These are phyloP conservation scores for Agrocybe pediades DNA, from an alignment of 768 basidiomycete species.

Conservation along the genomic window DNA sequence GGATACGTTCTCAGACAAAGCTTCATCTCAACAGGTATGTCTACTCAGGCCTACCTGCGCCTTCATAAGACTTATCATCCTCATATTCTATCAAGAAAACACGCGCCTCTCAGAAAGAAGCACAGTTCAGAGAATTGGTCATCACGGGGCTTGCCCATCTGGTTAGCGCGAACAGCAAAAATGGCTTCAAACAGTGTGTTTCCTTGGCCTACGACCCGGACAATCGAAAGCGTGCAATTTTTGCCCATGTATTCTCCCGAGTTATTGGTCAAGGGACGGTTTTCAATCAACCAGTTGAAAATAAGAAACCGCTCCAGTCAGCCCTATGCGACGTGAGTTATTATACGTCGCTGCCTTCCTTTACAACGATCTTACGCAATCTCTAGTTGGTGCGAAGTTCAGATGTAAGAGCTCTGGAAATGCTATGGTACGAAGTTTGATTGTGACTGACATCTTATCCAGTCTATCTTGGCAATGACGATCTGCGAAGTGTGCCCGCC, in stretches of 20 bases:
- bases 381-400: slow-evolving; percentile 72
- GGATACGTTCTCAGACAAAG: slow-evolving; percentile 52
- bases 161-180: slow-evolving; percentile 82
- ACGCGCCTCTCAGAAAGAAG: slow-evolving; percentile 49
- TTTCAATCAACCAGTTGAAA: slow-evolving; percentile 63
- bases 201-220: slow-evolving; percentile 77
- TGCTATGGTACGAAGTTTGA: not conserved
- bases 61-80: not conserved
- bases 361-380: slow-evolving; percentile 3
- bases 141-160: slow-evolving; percentile 82
- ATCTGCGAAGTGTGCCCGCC: slow-evolving; percentile 87
- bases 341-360: not conserved
- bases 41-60: not conserved
- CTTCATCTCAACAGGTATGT: slow-evolving; percentile 46
- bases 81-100: slow-evolving; percentile 33
- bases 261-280: slow-evolving; percentile 81
- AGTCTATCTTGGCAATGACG: slow-evolving; percentile 82
- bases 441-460: not conserved
- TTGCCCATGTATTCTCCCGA: slow-evolving; percentile 81
- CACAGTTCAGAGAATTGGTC: slow-evolving; percentile 72
- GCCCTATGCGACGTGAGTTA: slow-evolving; percentile 59
- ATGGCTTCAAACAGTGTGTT: slow-evolving; percentile 87
- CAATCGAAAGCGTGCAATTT: slow-evolving; percentile 70
- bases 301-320: slow-evolving; percentile 47
- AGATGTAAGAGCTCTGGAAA: slow-evolving; percentile 52